phyloP scores from a whole-genome alignment of 768 basidiomycete genomes.

The Boletus barrowsii region DNA sequence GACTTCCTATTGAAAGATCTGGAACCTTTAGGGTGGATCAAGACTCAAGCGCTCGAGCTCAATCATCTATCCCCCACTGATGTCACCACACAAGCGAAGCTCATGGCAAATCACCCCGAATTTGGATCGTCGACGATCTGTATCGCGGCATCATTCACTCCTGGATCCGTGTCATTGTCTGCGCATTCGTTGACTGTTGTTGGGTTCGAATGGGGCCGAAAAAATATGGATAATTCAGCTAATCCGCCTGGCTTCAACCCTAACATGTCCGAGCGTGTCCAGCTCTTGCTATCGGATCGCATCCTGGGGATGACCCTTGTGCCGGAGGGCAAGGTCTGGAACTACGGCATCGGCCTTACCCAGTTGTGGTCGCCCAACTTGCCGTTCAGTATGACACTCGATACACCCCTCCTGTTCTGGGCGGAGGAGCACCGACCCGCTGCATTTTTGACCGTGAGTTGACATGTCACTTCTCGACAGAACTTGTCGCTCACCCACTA shows the following conservation, averaged over 20 bases:
- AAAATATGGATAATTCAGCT: conserved; percentile 81
- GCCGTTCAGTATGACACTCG: conserved; percentile 79
- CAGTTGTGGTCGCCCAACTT: conserved; percentile 85
- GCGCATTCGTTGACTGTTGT: conserved; percentile 87
- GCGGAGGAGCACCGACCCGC: conserved; percentile 92
- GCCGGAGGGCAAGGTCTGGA: conserved; percentile 94
- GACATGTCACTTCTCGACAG: not conserved
- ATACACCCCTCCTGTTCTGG: conserved; percentile 96
- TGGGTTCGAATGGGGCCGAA: conserved; percentile 98
- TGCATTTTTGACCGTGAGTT: conserved; percentile 84
- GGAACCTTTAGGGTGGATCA: conserved; percentile 94
- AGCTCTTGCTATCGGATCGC: conserved; percentile 90
- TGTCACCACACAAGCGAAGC: conserved; percentile 89
- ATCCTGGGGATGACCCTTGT: conserved; percentile 95
- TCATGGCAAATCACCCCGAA: conserved; percentile 96
- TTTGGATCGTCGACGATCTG: conserved; percentile 94
- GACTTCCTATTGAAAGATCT: conserved; percentile 94
- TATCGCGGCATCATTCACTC: conserved; percentile 93
- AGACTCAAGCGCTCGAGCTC: conserved; percentile 92
- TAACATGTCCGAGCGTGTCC: conserved; percentile 97
- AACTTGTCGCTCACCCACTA: not conserved
- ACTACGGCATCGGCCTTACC: conserved; percentile 92
- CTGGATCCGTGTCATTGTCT: conserved; percentile 93
- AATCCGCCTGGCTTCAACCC: conserved; percentile 94
- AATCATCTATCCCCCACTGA: conserved; percentile 91